Base-by-base conservation (phyloP, 2,329 filamentous ascomycete genomes). In the Colletotrichum falcatum region DNA sequence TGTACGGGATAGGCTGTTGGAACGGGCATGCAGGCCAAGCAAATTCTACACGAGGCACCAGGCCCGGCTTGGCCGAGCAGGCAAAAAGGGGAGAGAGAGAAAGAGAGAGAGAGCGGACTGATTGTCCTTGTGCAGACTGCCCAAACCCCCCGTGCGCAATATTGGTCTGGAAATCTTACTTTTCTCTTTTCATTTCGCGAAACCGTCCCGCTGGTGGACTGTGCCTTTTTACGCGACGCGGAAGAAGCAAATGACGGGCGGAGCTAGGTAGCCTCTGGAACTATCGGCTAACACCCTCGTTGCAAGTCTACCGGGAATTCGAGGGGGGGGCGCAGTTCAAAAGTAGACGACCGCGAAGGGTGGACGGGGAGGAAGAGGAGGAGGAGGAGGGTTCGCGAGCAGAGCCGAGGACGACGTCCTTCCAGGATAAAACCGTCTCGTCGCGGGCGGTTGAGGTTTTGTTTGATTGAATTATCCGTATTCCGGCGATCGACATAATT, bases 21-120 rank as follows among this genome's bases (percentile, higher is more conserved):
- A 61, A 37, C 16, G 18, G 39, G n/a, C 28, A 58, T 70, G 64
- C 66, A 66, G 26, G 67, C 67, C 67, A 70, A 67, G 67, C 53
- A 33, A n/a, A 37, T 18, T 70, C 64, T 59, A 53, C 67, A 62
- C 33, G 51, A 67, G 51, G 58, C 51, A 51, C 37, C 14, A 1
- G 56, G 67, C 67, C n/a, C n/a, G n/a, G n/a, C n/a, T n/a, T 35
- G 28, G 12, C 26, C 20, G 28, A 26, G 26, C 48, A 53, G 56
- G 35, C 54, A n/a, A 58, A 42, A 33, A 37, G 35, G 28, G 46
- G 37, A 33, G n/a, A n/a, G n/a, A n/a, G n/a, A n/a, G n/a, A n/a
- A n/a, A n/a, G n/a, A n/a, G n/a, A n/a, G n/a, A n/a, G n/a, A n/a
- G n/a, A n/a, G n/a, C n/a, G n/a, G n/a, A n/a, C n/a, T n/a, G n/a